phyloP scores from a whole-genome alignment of 352 stramenopile genomes.

The Blastocystis sp. region DNA sequence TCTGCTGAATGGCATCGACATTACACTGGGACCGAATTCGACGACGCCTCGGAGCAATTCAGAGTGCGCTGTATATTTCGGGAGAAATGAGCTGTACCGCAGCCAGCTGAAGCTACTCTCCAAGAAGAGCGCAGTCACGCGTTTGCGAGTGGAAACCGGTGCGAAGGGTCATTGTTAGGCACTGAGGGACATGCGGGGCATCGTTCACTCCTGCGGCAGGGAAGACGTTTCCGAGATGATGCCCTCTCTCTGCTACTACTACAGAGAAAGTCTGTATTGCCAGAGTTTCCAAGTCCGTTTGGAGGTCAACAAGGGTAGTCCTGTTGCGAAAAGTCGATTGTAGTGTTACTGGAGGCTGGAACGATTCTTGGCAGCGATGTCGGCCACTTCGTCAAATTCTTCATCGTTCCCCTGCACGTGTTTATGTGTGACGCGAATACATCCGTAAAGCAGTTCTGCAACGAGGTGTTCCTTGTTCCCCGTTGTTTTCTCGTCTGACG shows the following conservation, averaged over 20 bases:
- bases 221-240: conserved; percentile 47
- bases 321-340: background rate
- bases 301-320: conserved; percentile 30
- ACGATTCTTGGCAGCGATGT: conserved; percentile 37
- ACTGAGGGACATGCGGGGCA: conserved; percentile 23
- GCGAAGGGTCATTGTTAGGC: conserved; percentile 13
- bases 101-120: conserved; percentile 32
- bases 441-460: conserved; percentile 42
- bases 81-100: conserved; percentile 32
- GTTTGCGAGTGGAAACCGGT: background rate
- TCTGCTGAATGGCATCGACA: conserved; percentile 37
- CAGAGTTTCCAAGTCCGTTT: conserved; percentile 64
- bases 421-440: conserved; percentile 49
- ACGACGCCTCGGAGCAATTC: background rate
- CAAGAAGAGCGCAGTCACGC: conserved; percentile 56
- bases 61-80: conserved; percentile 47
- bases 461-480: conserved; percentile 18
- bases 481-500: background rate
- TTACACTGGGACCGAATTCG: background rate
- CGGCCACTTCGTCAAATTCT: conserved; percentile 39
- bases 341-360: conserved; percentile 1
- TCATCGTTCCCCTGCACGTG: conserved; percentile 48
- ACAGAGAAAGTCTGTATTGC: conserved; percentile 64
- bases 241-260: conserved; percentile 65
- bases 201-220: background rate